Conservation (phyloP, 1,284 basidiomycete species). For the Veloporphyrellus conicus region DNA sequence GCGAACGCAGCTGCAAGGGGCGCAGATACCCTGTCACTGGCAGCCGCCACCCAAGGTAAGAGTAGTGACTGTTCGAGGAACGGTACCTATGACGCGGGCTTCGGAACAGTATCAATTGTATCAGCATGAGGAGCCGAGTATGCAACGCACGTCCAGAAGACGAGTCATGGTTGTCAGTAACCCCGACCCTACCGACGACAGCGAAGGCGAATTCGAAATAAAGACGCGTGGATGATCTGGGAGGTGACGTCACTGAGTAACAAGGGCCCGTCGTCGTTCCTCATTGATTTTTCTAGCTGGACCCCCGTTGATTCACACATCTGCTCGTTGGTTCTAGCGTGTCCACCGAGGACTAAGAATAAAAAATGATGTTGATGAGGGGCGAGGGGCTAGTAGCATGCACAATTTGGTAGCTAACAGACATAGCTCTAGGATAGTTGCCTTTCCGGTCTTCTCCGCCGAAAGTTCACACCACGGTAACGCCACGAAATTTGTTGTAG, state of each 20-base stretch:
- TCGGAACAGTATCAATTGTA: slow-evolving; percentile 4
- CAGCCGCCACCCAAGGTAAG: slow-evolving; percentile 21
- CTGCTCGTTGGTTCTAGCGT: no score
- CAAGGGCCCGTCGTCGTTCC: not conserved
- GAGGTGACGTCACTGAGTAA: slow-evolving; percentile 1
- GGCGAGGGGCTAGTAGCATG: not conserved
- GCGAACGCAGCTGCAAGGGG: slow-evolving; percentile 7
- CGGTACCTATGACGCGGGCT: no score
- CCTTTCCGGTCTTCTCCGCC: slow-evolving; percentile 29
- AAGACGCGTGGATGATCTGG: slow-evolving; percentile 8
- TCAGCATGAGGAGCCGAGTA: slow-evolving; percentile 11
- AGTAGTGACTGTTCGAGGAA: not conserved
- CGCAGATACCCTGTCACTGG: slow-evolving; percentile 8
- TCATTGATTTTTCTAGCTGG: slow-evolving; percentile 1
- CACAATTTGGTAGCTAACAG: no score
- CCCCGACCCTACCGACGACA: slow-evolving; percentile 28
- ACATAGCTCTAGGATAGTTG: not conserved
- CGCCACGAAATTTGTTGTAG: slow-evolving; percentile 29
- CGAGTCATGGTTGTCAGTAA: slow-evolving; percentile 30
- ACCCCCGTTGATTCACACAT: not conserved
- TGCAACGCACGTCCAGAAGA: slow-evolving; percentile 21
- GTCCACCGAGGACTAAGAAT: no score
- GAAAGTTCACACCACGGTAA: slow-evolving; percentile 30
- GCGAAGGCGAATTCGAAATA: slow-evolving; percentile 26
- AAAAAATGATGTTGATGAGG: no score